Evolutionary conservation across 306 rosid genomes (phyloP), one percentile per base, ranked within the genome.

Genomic region (Acacia confusa): DNA sequence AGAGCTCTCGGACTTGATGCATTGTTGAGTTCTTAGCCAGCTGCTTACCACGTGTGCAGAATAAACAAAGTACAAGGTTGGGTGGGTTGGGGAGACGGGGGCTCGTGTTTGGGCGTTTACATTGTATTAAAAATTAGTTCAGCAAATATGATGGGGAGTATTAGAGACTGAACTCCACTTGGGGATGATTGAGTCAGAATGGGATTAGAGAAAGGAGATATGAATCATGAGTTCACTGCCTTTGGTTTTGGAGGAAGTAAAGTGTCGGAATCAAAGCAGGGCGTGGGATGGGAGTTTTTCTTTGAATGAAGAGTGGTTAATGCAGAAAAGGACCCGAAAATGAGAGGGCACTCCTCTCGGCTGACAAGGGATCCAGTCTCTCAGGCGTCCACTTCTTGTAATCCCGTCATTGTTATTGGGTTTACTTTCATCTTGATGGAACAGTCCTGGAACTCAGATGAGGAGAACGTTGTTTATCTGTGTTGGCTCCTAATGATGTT

Each of bases 1-100:
- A 82, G 72, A 74, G 86, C 87, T 44, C 85, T 91, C 2, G 94
- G 97, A 25, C 87, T 90, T 6, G 80, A 86, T 41, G 77, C 94
- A 72, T 55, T 79, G 32, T 88, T 82, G 76, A 47, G 22, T 58
- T 34, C 71, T 25, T 28, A 47, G 27, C 44, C 58, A 34, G 53
- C 55, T 80, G 34, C 66, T 25, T 61, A 20, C 34, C 75, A 47
- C 24, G 64, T 65, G 72, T 78, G 84, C 67, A 43, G 84, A 88
- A 88, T 88, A 89, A 91, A 70, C 65, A 63, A 43, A 60, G 78
- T 40, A 50, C 17, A 65, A 22, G 70, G 45, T 16, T 58, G 82
- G 72, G 64, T 43, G 73, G 66, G 4, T 45, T 13, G 17, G 19
- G 1, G 1, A 20, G 25, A 50, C n/a, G n/a, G 55, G 22, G n/a